phyloP scores from a whole-genome alignment of 345 rosid species.

The Xanthoceras sorbifolium region DNA sequence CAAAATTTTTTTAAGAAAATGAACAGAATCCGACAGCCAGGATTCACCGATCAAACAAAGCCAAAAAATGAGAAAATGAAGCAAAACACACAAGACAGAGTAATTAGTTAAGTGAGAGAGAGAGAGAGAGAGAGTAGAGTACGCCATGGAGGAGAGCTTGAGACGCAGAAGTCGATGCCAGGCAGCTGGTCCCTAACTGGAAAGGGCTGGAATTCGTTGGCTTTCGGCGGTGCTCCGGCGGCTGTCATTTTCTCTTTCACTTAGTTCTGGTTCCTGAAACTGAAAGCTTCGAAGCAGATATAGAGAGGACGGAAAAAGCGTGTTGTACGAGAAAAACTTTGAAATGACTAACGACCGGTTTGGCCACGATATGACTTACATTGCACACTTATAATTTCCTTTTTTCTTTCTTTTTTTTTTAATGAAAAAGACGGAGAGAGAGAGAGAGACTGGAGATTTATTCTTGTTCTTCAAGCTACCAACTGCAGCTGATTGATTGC shows the following conservation, averaged over 20 bases:
- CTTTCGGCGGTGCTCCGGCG: slow-evolving; percentile 34
- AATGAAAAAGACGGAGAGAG: not conserved
- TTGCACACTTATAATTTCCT: too few relatives aligned
- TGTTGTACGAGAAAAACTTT: not conserved
- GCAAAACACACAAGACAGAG: not conserved
- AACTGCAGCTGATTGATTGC: slow-evolving; percentile 25
- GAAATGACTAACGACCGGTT: not conserved
- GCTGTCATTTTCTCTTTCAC: slow-evolving; percentile 34
- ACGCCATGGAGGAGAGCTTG: slow-evolving; percentile 90
- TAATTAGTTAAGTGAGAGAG: not conserved
- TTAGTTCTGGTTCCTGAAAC: not conserved
- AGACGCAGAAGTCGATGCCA: slow-evolving; percentile 70
- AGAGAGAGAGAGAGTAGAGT: slow-evolving; percentile 6
- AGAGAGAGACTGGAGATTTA: not conserved
- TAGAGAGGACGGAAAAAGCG: not conserved
- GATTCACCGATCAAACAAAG: too few relatives aligned
- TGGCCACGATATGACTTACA: slow-evolving; percentile 13
- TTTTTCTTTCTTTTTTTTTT: too few relatives aligned
- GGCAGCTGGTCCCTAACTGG: slow-evolving; percentile 91
- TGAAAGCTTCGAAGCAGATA: not conserved
- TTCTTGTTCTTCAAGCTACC: slow-evolving; percentile 24
- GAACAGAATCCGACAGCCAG: not conserved
- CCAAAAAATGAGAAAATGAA: not conserved
- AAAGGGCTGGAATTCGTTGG: slow-evolving; percentile 69
- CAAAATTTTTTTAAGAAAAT: too few relatives aligned